Evolutionary conservation across 495 filamentous ascomycete species (phyloP).

Genomic region (Talaromyces borbonicus): DNA sequence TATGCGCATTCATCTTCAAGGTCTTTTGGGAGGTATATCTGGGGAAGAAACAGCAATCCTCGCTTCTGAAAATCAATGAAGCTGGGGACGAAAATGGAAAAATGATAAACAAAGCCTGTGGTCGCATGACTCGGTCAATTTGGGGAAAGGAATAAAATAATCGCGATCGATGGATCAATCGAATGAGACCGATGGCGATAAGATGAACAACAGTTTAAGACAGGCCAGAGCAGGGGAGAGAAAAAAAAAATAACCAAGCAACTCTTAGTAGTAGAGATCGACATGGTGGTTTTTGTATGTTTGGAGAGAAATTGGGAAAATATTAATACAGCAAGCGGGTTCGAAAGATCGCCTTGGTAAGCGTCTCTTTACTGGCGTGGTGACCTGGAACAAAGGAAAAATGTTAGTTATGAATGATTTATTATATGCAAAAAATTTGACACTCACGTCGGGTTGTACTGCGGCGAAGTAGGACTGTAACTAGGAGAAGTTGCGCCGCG

Average conservation of each 20-base stretch:
- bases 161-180: too few relatives aligned
- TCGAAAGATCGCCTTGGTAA: not conserved
- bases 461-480: constrained; percentile 47
- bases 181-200: too few relatives aligned
- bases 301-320: constrained; percentile 20
- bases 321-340: constrained; percentile 31
- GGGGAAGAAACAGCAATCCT: too few relatives aligned
- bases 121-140: too few relatives aligned
- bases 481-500: constrained; percentile 43
- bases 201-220: too few relatives aligned
- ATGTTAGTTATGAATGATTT: not conserved
- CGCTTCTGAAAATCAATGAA: too few relatives aligned
- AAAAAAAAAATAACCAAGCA: constrained; percentile 34
- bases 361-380: constrained; percentile 32
- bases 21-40: constrained; percentile 24
- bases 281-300: constrained; percentile 31
- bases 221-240: too few relatives aligned
- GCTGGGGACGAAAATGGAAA: not conserved
- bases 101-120: too few relatives aligned
- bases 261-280: constrained; percentile 23
- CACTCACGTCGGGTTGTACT: constrained; percentile 37
- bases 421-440: not conserved
- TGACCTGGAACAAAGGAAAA: constrained; percentile 36
- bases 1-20: constrained; percentile 3
- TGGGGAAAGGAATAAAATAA: too few relatives aligned